A percentile compares a stretch with the other conserved stretches of the same genome.
Evolutionary conservation across 2,329 filamentous ascomycete genomes (phyloP).

Genomic region (Aspergillus sp.): DNA sequence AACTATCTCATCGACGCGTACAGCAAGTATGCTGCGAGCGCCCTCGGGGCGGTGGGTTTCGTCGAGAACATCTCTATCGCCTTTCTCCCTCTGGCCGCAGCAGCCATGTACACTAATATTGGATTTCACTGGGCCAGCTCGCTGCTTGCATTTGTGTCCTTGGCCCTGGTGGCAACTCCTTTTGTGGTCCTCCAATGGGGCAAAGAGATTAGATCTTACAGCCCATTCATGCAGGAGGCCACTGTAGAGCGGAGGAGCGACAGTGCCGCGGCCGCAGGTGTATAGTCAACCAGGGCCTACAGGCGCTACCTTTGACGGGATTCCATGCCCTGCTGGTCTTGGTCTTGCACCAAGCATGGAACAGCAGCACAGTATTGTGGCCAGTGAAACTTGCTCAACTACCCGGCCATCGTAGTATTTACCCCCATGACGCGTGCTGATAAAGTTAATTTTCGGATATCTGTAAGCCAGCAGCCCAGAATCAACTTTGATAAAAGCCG

Average conservation of each 20-base stretch:
- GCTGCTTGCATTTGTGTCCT: conserved; percentile 42
- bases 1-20: conserved; percentile 54
- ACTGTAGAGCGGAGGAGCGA: not conserved
- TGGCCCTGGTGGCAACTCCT: conserved; percentile 37
- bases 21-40: conserved; percentile 50
- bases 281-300: too few relatives aligned
- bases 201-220: conserved; percentile 30
- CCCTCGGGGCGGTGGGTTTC: conserved; percentile 48
- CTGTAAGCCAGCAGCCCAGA: too few relatives aligned
- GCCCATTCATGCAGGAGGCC: conserved; percentile 25
- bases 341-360: too few relatives aligned
- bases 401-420: too few relatives aligned
- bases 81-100: conserved; percentile 46
- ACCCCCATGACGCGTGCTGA: too few relatives aligned
- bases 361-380: too few relatives aligned
- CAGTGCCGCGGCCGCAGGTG: not conserved
- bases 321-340: too few relatives aligned
- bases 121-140: conserved; percentile 46
- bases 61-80: conserved; percentile 48
- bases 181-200: conserved; percentile 43
- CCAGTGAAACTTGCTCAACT: too few relatives aligned
- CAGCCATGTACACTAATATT: conserved; percentile 38
- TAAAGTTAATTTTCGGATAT: too few relatives aligned
- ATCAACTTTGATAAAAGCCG: too few relatives aligned
- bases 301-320: too few relatives aligned